phyloP scores from a whole-genome alignment of 805 yeast species.

The Barnettozyma wickerhamii region DNA sequence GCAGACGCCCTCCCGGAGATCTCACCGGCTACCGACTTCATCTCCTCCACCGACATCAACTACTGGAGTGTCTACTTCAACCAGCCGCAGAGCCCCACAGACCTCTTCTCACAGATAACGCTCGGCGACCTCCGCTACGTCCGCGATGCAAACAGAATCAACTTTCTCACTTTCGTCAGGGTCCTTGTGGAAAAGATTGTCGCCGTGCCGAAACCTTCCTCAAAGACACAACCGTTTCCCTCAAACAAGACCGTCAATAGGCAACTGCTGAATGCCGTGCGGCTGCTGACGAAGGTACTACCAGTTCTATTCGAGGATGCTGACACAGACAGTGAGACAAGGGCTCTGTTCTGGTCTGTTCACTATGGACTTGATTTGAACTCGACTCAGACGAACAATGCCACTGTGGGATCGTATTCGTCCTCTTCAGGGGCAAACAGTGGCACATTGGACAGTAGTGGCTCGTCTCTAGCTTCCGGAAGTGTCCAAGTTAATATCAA shows the following conservation, averaged over 20 bases:
- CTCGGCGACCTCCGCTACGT: constrained; percentile 54
- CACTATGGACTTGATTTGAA: background rate
- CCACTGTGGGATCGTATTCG: constrained; percentile 27
- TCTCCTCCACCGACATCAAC: constrained; percentile 28
- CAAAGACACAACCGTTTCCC: background rate
- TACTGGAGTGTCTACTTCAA: constrained; percentile 47
- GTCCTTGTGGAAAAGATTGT: constrained; percentile 32
- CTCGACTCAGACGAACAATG: constrained; percentile 9
- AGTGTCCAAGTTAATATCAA: constrained; percentile 18
- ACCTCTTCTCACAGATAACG: constrained; percentile 54
- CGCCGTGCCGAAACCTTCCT: constrained; percentile 12
- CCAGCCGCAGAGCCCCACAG: constrained; percentile 47
- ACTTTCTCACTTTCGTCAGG: constrained; percentile 51
- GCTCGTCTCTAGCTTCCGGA: constrained; percentile 13
- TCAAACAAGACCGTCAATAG: background rate
- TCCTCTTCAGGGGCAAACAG: constrained; percentile 17
- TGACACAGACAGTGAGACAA: constrained; percentile 16
- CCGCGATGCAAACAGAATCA: constrained; percentile 51
- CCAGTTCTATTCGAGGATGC: constrained; percentile 63
- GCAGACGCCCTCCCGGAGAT: background rate
- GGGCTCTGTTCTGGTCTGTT: constrained; percentile 6
- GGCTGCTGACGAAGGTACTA: constrained; percentile 58
- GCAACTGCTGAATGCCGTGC: constrained; percentile 54
- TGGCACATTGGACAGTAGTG: background rate
- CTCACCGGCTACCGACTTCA: background rate